Evolutionary conservation across 2,329 filamentous ascomycete species (phyloP).

Genomic region (Trichoderma oligosporum): DNA sequence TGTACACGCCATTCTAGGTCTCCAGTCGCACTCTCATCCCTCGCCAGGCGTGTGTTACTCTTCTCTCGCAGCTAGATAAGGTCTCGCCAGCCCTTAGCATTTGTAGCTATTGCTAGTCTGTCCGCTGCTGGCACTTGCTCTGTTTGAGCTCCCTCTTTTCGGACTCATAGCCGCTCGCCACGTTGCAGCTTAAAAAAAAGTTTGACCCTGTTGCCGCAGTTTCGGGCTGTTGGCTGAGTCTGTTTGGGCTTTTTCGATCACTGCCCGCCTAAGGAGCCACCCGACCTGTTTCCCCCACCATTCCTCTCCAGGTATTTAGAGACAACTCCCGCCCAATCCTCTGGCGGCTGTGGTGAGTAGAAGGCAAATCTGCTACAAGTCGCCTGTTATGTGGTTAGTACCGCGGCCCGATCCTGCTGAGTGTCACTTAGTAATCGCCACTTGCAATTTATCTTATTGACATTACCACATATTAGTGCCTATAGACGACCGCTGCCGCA

Average conservation of each 20-base stretch:
- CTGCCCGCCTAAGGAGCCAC: constrained; percentile 5
- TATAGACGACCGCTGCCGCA: constrained; percentile 28
- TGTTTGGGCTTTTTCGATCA: constrained; percentile 2
- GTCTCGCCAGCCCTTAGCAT: background rate
- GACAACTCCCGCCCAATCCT: constrained; percentile 37
- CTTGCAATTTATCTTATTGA: constrained; percentile 3
- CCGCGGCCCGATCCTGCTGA: constrained; percentile 8
- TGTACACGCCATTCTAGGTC: background rate
- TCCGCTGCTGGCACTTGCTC: background rate
- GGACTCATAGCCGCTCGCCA: background rate
- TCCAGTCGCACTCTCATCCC: constrained; percentile 1
- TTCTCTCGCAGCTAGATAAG: background rate
- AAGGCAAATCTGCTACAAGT: constrained; percentile 36
- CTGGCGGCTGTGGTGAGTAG: constrained; percentile 48
- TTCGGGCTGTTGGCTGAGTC: constrained; percentile 1
- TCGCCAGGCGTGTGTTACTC: background rate
- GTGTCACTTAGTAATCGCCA: constrained; percentile 4
- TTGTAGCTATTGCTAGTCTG: constrained; percentile 4
- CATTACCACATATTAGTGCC: constrained; percentile 25
- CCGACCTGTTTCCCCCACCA: constrained; percentile 4
- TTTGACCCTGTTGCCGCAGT: background rate
- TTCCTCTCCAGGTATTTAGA: constrained; percentile 22
- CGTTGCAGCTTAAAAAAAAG: background rate
- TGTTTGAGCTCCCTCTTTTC: background rate
- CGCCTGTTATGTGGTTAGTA: constrained; percentile 46